Base-by-base conservation (phyloP, 2,329 filamentous ascomycete species). In the Aspergillus eucalypticola region DNA sequence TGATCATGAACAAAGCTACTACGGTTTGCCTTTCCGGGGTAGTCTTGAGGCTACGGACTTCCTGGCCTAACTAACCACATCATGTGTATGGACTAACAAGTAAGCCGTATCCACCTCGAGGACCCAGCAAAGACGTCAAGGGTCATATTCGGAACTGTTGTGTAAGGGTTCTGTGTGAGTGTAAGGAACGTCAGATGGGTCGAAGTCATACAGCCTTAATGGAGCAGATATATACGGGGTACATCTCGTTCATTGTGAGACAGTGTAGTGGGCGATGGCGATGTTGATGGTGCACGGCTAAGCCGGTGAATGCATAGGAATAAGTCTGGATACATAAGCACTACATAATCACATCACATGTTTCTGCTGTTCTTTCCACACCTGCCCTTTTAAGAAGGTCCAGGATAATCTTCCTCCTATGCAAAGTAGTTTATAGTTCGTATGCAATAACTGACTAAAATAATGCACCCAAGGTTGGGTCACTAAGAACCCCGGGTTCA, bases 1-100 rank as follows among this genome's bases (percentile, higher is more conserved):
- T 29, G 46, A 50, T 50, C 46, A 50, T 50, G 46, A 50, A 50
- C 29, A 13, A 50, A 50, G 46, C 46, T 50, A 29, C 25, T 50
- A n/a, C 46, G 46, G 25, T 50, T 32, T 50, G 25, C 23, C 46
- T 17, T 50, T 50, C 46, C 46, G 25, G 46, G 46, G 46, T 50
- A 50, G 46, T 50, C 46, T 50, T 50, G 25, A 50, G 46, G 46
- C 46, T 50, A 50, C 46, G 6, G 27, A 17, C 25, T 32, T 32
- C 46, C 25, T 32, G 46, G 15, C 46, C 19, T 23, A 44, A 44
- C 41, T 49, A 49, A 49, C 44, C 44, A 49, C 44, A 49, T 25
- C 46, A 29, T n/a, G 15, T n/a, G 27, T 50, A 32, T 50, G 46
- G 25, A 50, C 46, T 50, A 50, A 50, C 23, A 17, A 29, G 25